A percentile compares a stretch with the other conserved stretches of the same genome.
These are phyloP conservation scores for Sideroxylon spinosum DNA, from an alignment of 179 eudicot species.

Conservation along the genomic window DNA sequence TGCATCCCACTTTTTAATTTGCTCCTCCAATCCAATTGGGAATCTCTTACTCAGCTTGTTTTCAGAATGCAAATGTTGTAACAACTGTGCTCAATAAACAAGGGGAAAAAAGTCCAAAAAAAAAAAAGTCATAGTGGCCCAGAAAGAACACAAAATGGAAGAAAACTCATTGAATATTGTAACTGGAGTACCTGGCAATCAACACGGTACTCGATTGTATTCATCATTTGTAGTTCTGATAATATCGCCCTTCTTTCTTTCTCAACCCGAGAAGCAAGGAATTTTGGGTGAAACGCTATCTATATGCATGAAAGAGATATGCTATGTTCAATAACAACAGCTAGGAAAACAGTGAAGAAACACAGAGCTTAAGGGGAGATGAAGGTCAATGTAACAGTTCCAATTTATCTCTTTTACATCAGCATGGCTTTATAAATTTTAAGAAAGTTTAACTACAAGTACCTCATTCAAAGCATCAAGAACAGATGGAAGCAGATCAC, in stretches of 20 bases:
- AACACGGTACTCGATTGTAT: constrained; percentile 98
- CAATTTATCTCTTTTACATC: neutral
- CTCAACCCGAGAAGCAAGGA: constrained; percentile 94
- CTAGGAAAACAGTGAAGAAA: neutral
- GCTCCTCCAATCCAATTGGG: constrained; percentile 98
- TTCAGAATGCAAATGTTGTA: constrained; percentile 96
- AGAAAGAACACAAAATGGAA: neutral
- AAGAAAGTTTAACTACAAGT: constrained; percentile 13
- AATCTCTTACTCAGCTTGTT: constrained; percentile 96
- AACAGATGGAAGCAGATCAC: constrained; percentile 85
- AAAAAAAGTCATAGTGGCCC: neutral
- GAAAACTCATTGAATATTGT: neutral
- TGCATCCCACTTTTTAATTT: constrained; percentile 98
- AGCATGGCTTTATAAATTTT: neutral
- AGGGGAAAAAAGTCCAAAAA: neutral
- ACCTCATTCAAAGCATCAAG: constrained; percentile 99
- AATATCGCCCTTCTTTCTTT: constrained; percentile 97
- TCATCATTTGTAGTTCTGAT: constrained; percentile 99
- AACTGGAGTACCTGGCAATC: constrained; percentile 78
- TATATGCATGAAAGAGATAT: constrained; percentile 27
- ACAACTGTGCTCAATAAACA: constrained; percentile 47
- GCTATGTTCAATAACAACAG: neutral
- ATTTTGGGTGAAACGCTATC: constrained; percentile 96
- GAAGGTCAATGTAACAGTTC: neutral
- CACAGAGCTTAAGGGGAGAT: neutral